Base-by-base conservation (phyloP, 345 rosid genomes). In the Lepidium africanum region DNA sequence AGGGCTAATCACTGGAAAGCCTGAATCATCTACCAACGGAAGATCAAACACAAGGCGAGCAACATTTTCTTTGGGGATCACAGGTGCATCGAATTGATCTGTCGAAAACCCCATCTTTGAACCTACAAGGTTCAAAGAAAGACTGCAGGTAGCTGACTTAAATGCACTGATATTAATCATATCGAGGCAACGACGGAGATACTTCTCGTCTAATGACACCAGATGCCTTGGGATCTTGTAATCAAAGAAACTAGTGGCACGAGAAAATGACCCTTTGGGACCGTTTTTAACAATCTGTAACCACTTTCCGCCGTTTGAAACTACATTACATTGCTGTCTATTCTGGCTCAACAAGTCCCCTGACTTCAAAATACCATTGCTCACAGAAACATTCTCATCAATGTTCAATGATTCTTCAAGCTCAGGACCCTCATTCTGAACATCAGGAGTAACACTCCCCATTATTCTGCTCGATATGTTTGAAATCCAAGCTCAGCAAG, bases 181-280 rank as follows among this genome's bases (percentile, higher is more conserved):
- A 32, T 92, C 87, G 23, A 92, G 85, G 76, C 98, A 92, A 23
- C 77, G 71, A 5, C 84, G 89, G 5, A 90, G 87, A 77, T 84
- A 86, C 69, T 84, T 90, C 73, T 88, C 98, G 70, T 93, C 91
- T 5, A 82, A 56, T 32, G 85, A 80, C 38, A 86, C 84, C 84
- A 93, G 45, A 82, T 81, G 83, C 83, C 84, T 86, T 25, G 91
- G 91, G 59, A 90, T 85, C 82, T 80, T 85, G 78, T 65, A 73
- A 41, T 83, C 89, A 10, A 80, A 67, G 63, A 76, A 75, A 62
- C 58, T 70, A 36, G 73, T 71, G 49, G 79, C 79, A 36, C 30
- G 86, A 69, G 82, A 59, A 48, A 86, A 73, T 0, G 85, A 79
- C 14, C 76, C 82, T 70, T 79, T 81, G 23, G 78, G 69, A 65